Evolutionary conservation across 257 asterid species (phyloP), one percentile per base, ranked within the genome.

Genomic region (Solanum stenotomum): DNA sequence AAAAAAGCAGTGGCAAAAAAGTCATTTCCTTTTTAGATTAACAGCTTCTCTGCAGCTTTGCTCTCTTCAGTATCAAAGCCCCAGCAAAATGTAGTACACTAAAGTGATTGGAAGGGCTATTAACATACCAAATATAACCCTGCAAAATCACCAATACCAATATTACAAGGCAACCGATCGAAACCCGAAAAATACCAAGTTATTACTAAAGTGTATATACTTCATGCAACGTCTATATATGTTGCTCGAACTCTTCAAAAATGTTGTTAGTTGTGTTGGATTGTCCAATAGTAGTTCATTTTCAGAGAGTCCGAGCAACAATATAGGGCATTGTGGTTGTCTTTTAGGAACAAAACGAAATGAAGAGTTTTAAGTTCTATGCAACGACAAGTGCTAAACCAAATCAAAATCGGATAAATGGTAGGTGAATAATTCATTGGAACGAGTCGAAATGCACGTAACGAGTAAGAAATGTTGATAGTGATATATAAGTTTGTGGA

Each of bases 61-160:
- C 23, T 42, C 42, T 59, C 88, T 65, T 22, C 89, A 37, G 61
- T 93, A 90, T 95, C 95, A 95, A 40, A 96, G 94, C 61, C 98
- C 98, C 83, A 96, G 85, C 87, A 96, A 82, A 83, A 96, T 93
- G 90, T 96, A 96, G 96, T 95, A 95, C 35, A 94, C 94, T 46
- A 96, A 86, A 25, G 99, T 96, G 87, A 96, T 95, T 8, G 99
- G 99, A 5, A 96, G 95, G 6, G 99, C 99, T 59, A 96, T 77
- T 74, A 96, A 70, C 98, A 96, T 96, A 86, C 99, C 99, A 76
- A 96, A 96, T 89, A 96, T 96, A 37, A 96, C 99, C 95, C 99
- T 96, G 98, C 88, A 88, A 70, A 29, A 75, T 31, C 67, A 79
- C 25, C 67, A 79, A 5, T 7, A 78, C 84, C 38, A 79, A 44